Conservation (phyloP, 441 rosid species). For the Aleurites moluccanus region DNA sequence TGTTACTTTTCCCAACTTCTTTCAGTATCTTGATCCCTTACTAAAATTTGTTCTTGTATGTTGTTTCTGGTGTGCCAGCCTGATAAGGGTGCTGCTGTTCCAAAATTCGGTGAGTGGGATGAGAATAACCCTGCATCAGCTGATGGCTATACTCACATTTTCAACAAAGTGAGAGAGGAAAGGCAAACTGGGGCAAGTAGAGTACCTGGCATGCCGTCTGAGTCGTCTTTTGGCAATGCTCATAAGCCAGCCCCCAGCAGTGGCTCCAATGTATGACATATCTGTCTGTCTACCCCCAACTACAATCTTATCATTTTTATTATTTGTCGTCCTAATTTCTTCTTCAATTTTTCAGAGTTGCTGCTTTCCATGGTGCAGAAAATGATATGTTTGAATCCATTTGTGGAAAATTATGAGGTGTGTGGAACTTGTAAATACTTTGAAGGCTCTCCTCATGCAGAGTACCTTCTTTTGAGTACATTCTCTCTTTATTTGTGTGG, state of each 20-base stretch:
- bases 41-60: constrained; percentile 6
- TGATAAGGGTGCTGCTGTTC: constrained; percentile 74
- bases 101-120: constrained; percentile 93
- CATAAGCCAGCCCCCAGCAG: constrained; percentile 21
- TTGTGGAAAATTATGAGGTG: constrained; percentile 28
- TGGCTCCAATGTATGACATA: constrained; percentile 39
- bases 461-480: constrained; percentile 22
- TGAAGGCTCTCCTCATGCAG: constrained; percentile 28
- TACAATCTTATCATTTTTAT: not conserved
- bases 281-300: not conserved
- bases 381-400: constrained; percentile 36
- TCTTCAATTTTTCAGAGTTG: constrained; percentile 46
- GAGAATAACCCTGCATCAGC: constrained; percentile 81
- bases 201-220: constrained; percentile 40
- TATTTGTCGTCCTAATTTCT: not conserved
- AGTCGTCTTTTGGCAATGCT: constrained; percentile 37
- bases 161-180: constrained; percentile 82
- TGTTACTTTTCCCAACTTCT: not conserved
- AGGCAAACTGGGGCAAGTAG: constrained; percentile 46
- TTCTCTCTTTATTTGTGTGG: constrained; percentile 25
- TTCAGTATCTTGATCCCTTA: not conserved
- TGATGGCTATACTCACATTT: constrained; percentile 82
- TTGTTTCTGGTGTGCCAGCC: constrained; percentile 43
- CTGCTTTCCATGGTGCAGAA: constrained; percentile 74
- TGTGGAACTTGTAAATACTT: constrained; percentile 40